phyloP scores from a whole-genome alignment of 225 moss, liverwort and hornwort genomes.

The Takakia lepidozioides region DNA sequence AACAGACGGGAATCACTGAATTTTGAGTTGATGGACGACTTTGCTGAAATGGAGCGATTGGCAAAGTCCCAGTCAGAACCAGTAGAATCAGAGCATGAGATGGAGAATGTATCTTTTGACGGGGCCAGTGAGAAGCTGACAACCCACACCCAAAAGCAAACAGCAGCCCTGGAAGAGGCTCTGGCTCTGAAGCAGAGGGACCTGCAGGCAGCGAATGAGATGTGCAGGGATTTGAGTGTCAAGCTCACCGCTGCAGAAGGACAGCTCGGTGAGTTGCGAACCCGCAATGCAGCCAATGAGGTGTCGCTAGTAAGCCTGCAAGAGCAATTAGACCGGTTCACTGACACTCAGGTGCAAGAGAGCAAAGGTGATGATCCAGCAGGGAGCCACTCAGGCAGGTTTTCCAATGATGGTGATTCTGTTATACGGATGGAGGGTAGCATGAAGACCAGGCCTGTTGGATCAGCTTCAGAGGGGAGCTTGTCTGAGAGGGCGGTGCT shows the following conservation, averaged over 20 bases:
- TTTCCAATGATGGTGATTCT: neutral
- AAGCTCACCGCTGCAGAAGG: slow-evolving; percentile 51
- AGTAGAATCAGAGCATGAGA: slow-evolving; percentile 21
- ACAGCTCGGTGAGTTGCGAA: slow-evolving; percentile 31
- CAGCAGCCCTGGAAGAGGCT: slow-evolving; percentile 30
- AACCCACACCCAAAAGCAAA: slow-evolving; percentile 15
- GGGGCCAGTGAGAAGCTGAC: slow-evolving; percentile 9
- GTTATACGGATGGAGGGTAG: neutral
- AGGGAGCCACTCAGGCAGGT: too few relatives aligned
- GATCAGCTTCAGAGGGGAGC: neutral
- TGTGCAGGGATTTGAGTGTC: slow-evolving; percentile 40
- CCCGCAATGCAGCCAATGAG: slow-evolving; percentile 58
- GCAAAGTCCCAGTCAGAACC: slow-evolving; percentile 43
- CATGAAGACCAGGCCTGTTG: too few relatives aligned
- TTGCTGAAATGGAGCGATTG: slow-evolving; percentile 76
- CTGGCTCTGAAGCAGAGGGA: slow-evolving; percentile 42
- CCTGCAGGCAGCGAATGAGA: slow-evolving; percentile 44
- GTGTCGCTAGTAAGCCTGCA: slow-evolving; percentile 36
- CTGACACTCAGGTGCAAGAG: slow-evolving; percentile 11
- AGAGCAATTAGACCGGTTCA: slow-evolving; percentile 25
- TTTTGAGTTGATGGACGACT: slow-evolving; percentile 83
- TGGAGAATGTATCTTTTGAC: slow-evolving; percentile 16
- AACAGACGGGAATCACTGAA: slow-evolving; percentile 24
- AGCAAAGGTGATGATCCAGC: slow-evolving; percentile 1
- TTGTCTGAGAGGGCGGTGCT: neutral